Conservation (phyloP, 176 grass and related monocot genomes). For the Elaeis guineensis region DNA sequence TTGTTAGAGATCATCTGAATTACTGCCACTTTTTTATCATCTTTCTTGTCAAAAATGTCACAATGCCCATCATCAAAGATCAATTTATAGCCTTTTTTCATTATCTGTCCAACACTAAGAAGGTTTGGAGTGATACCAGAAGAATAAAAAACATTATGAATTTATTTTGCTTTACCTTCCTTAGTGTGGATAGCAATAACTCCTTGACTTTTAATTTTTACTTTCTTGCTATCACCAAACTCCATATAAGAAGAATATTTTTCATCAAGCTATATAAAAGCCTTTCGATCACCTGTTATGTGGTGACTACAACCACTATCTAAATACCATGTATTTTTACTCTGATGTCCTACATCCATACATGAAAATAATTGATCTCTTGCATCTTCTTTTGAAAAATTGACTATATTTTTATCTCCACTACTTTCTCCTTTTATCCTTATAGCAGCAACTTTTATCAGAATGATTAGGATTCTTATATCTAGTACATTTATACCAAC, state of each 20-base stretch:
- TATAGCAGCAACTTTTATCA: too few species aligned
- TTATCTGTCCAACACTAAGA: slow-evolving; percentile 5
- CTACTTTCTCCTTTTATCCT: background rate
- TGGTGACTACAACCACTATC: slow-evolving; percentile 14
- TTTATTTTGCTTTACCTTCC: background rate
- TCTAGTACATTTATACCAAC: background rate
- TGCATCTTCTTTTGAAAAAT: slow-evolving; percentile 1
- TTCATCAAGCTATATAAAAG: slow-evolving; percentile 2
- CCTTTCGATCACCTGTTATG: background rate
- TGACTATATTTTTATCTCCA: background rate
- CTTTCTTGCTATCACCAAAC: slow-evolving; percentile 5
- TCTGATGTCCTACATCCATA: background rate
- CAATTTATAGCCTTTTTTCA: background rate
- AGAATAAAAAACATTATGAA: slow-evolving; percentile 11
- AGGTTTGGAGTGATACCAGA: slow-evolving; percentile 9
- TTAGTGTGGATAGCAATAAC: background rate
- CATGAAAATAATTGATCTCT: background rate
- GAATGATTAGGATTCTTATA: too few species aligned
- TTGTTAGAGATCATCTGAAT: too few species aligned
- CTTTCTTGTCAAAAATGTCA: background rate
- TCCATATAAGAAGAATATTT: background rate
- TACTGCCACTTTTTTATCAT: too few species aligned
- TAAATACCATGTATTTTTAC: slow-evolving; percentile 6
- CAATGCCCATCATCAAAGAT: slow-evolving; percentile 6
- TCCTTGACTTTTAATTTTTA: slow-evolving; percentile 11